Percentiles rank a stretch among this genome's conserved stretches.
These are phyloP conservation scores for Rehmannia glutinosa DNA, from an alignment of 257 asterid genomes.

Conservation along the genomic window DNA sequence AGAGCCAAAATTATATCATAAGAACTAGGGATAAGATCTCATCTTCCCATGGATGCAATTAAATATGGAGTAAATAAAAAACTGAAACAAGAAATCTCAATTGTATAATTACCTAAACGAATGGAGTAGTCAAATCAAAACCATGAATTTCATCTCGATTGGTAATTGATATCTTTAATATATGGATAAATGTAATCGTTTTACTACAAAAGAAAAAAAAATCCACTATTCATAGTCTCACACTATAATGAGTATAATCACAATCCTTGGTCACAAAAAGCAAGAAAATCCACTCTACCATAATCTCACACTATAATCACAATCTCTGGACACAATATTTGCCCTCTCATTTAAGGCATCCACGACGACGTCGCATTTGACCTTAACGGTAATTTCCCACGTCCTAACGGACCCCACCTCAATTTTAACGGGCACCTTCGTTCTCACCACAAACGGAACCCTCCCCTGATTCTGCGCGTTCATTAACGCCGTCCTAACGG, in stretches of 20 bases:
- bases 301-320: conserved; percentile 57
- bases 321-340: conserved; percentile 42
- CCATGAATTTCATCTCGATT: too few species aligned
- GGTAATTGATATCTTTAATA: too few species aligned
- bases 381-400: conserved; percentile 63
- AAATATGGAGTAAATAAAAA: too few species aligned
- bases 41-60: too few species aligned
- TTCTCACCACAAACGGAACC: conserved; percentile 50
- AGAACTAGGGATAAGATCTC: too few species aligned
- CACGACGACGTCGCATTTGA: conserved; percentile 64
- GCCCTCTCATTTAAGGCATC: conserved; percentile 40
- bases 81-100: too few species aligned
- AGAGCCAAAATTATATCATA: too few species aligned
- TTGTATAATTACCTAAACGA: neutral
- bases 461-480: conserved; percentile 31
- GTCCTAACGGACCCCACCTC: conserved; percentile 64
- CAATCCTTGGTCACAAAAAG: neutral
- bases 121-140: neutral
- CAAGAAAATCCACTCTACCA: conserved; percentile 46
- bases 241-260: neutral
- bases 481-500: conserved; percentile 35
- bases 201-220: neutral
- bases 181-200: too few species aligned
- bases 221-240: neutral
- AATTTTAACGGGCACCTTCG: conserved; percentile 57